phyloP scores from a whole-genome alignment of 257 asterid genomes.

The Gentiana dahurica region DNA sequence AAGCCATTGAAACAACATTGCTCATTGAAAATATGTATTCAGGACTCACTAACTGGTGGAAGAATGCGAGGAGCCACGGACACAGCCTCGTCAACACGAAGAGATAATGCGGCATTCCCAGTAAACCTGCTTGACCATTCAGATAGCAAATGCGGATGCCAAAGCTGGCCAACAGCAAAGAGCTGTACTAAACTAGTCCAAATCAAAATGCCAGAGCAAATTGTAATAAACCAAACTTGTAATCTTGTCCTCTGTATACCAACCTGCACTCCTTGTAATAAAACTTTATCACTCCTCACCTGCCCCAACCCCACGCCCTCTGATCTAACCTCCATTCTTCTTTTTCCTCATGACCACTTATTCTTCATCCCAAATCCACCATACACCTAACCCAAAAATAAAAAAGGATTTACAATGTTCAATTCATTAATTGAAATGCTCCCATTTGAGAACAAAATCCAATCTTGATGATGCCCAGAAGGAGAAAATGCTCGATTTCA shows the following conservation, averaged over 20 bases:
- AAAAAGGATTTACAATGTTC: slow-evolving; percentile 4
- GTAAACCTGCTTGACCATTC: slow-evolving; percentile 23
- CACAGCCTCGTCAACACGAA: slow-evolving; percentile 32
- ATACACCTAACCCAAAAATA: background rate
- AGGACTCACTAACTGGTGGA: slow-evolving; percentile 57
- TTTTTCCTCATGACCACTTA: slow-evolving; percentile 32
- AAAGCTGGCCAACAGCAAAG: slow-evolving; percentile 64
- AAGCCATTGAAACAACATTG: no score
- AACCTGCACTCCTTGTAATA: slow-evolving; percentile 43
- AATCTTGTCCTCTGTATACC: slow-evolving; percentile 59
- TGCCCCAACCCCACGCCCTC: slow-evolving; percentile 30
- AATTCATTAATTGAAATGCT: slow-evolving; percentile 2
- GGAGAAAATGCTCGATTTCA: slow-evolving; percentile 2
- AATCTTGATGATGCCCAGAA: slow-evolving; percentile 5
- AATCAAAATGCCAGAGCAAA: slow-evolving; percentile 77
- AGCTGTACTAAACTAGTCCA: slow-evolving; percentile 96
- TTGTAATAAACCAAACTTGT: slow-evolving; percentile 82
- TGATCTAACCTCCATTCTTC: slow-evolving; percentile 37
- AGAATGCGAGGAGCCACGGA: slow-evolving; percentile 29
- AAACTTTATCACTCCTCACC: slow-evolving; percentile 39
- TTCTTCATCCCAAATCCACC: slow-evolving; percentile 33
- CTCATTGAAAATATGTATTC: background rate
- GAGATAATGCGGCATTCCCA: slow-evolving; percentile 28
- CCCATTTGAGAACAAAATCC: slow-evolving; percentile 8
- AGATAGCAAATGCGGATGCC: slow-evolving; percentile 58